Evolutionary conservation across 2,329 filamentous ascomycete species (phyloP).

Genomic region (Daldinia sp.): DNA sequence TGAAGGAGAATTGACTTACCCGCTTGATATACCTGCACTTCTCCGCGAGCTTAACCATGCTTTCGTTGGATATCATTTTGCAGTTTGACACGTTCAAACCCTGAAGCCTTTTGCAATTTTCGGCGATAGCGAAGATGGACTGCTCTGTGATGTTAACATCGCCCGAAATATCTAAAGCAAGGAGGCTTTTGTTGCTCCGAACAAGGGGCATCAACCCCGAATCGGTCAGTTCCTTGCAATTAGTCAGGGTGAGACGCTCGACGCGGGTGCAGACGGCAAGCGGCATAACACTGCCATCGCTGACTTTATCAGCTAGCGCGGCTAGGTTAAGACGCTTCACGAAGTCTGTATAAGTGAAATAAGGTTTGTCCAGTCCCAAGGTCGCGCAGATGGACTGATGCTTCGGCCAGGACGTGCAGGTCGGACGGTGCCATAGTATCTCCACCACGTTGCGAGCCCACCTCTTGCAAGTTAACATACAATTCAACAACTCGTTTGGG

Average conservation of each 20-base stretch:
- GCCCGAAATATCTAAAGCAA: constrained; percentile 90
- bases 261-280: constrained; percentile 87
- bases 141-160: constrained; percentile 65
- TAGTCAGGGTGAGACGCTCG: constrained; percentile 91
- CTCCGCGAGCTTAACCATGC: constrained; percentile 53
- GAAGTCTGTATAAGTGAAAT: constrained; percentile 88
- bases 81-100: constrained; percentile 93
- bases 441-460: constrained; percentile 95
- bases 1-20: constrained; percentile 58
- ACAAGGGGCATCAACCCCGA: constrained; percentile 82
- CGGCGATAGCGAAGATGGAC: constrained; percentile 68
- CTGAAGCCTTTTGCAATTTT: constrained; percentile 84
- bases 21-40: constrained; percentile 88
- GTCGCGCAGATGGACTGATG: constrained; percentile 83
- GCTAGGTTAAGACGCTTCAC: constrained; percentile 93
- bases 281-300: constrained; percentile 86
- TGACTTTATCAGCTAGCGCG: constrained; percentile 75
- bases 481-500: constrained; percentile 80
- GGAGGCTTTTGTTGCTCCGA: constrained; percentile 77
- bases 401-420: constrained; percentile 86
- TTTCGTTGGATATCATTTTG: constrained; percentile 83
- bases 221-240: constrained; percentile 86
- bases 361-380: constrained; percentile 74
- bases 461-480: constrained; percentile 91
- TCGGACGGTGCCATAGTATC: constrained; percentile 91